Percentiles rank a stretch among this genome's conserved stretches.
phyloP scores from a whole-genome alignment of 768 basidiomycete genomes.

The Termitomyces sp. region DNA sequence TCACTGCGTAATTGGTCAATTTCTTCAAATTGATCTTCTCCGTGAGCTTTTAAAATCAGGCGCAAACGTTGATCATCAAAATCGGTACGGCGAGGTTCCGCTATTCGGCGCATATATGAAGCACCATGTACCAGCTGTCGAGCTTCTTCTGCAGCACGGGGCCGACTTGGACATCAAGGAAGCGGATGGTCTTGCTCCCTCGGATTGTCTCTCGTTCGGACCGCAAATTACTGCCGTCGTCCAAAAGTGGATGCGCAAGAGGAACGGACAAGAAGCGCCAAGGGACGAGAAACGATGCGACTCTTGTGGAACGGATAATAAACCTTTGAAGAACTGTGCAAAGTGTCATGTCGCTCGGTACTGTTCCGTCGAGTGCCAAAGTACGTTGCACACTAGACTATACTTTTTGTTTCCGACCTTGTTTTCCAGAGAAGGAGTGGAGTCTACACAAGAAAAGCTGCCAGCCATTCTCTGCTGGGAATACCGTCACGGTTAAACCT shows the following conservation, averaged over 20 bases:
- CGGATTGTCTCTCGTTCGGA: conserved; percentile 28
- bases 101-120: conserved; percentile 26
- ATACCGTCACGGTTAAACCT: conserved; percentile 43
- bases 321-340: conserved; percentile 33
- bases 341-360: conserved; percentile 42
- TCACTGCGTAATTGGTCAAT: conserved; percentile 30
- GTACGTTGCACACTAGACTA: conserved; percentile 25
- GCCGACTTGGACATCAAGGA: conserved; percentile 38
- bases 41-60: conserved; percentile 37
- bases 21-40: conserved; percentile 23
- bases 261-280: conserved; percentile 35
- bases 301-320: conserved; percentile 20
- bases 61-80: conserved; percentile 43
- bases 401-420: background rate
- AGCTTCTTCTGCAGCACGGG: conserved; percentile 43
- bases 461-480: conserved; percentile 33
- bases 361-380: conserved; percentile 50
- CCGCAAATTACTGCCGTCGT: conserved; percentile 38
- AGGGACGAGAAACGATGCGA: conserved; percentile 42
- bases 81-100: conserved; percentile 42
- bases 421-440: conserved; percentile 38
- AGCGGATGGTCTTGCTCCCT: conserved; percentile 31
- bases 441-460: conserved; percentile 40
- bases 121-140: conserved; percentile 25
- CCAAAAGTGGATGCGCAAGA: conserved; percentile 40